These are phyloP conservation scores for Barnettozyma hawaiiensis DNA, from an alignment of 1,139 yeast species.

Conservation along the genomic window DNA sequence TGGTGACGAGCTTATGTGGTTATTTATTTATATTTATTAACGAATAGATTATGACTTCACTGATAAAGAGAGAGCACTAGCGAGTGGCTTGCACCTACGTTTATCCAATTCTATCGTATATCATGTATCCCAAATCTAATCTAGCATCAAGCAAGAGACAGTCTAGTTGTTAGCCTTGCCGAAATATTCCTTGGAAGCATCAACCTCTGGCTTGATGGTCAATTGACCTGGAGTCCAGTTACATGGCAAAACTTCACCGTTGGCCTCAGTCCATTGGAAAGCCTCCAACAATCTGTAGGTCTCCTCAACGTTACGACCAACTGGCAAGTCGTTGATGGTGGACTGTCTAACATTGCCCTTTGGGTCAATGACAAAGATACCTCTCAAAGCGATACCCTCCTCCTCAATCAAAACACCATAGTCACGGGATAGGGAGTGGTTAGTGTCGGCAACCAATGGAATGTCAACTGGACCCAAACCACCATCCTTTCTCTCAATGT, in stretches of 20 bases:
- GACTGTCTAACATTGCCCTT: constrained; percentile 90
- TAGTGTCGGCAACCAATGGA: constrained; percentile 94
- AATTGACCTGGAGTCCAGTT: constrained; percentile 98
- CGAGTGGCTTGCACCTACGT: too few species aligned
- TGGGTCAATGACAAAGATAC: constrained; percentile 96
- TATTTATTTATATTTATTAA: constrained; percentile 1
- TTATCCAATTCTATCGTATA: background rate
- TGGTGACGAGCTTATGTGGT: background rate
- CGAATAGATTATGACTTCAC: background rate
- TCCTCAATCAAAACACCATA: constrained; percentile 97
- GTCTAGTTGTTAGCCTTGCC: constrained; percentile 43
- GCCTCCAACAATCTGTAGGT: constrained; percentile 96
- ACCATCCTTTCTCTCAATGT: constrained; percentile 93
- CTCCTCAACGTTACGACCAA: constrained; percentile 98
- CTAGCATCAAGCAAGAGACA: constrained; percentile 7
- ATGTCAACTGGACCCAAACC: constrained; percentile 94
- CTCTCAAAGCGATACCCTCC: constrained; percentile 95
- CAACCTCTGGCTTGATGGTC: constrained; percentile 86
- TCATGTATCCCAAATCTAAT: background rate
- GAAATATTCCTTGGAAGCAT: constrained; percentile 79
- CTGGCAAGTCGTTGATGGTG: constrained; percentile 97
- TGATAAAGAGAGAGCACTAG: too few species aligned
- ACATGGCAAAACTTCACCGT: constrained; percentile 99
- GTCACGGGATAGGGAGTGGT: constrained; percentile 89
- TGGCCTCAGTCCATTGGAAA: constrained; percentile 96